Conservation (phyloP, 257 asterid species). For the Nemophila menziesii region DNA sequence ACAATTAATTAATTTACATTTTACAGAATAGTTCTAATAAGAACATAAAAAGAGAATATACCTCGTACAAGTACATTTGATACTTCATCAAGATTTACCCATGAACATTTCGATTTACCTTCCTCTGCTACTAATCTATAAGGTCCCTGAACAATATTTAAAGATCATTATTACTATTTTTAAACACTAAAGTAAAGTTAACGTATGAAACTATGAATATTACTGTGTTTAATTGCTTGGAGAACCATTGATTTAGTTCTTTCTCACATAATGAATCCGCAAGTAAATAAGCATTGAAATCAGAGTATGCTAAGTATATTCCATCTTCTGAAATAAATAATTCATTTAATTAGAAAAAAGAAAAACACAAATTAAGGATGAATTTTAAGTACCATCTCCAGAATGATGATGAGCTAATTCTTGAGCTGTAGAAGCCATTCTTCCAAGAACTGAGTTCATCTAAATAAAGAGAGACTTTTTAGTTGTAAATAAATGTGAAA, state of each 20-base stretch:
- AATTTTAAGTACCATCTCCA: constrained; percentile 62
- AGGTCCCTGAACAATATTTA: constrained; percentile 56
- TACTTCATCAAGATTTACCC: constrained; percentile 91
- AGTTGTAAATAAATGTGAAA: constrained; percentile 2
- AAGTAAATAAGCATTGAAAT: constrained; percentile 70
- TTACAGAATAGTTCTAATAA: not conserved
- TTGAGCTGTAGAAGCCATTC: constrained; percentile 84
- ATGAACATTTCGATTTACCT: constrained; percentile 88
- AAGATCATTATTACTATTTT: not conserved
- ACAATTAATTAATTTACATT: not conserved
- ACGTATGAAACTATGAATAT: not conserved
- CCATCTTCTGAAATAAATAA: constrained; percentile 55
- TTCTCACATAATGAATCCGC: constrained; percentile 73
- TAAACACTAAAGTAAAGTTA: too few relatives aligned
- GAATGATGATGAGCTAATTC: constrained; percentile 94
- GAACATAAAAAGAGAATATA: constrained; percentile 16
- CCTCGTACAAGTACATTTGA: constrained; percentile 81
- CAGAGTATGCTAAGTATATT: constrained; percentile 80
- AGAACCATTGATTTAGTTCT: constrained; percentile 87
- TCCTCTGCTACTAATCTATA: constrained; percentile 94
- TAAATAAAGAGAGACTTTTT: constrained; percentile 13
- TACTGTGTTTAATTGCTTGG: constrained; percentile 71
- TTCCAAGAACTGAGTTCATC: constrained; percentile 92
- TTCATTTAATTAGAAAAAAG: constrained; percentile 5
- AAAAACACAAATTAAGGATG: constrained; percentile 6